These are phyloP conservation scores for Stipa capillata DNA, from an alignment of 176 grass and related monocot genomes.

Conservation along the genomic window DNA sequence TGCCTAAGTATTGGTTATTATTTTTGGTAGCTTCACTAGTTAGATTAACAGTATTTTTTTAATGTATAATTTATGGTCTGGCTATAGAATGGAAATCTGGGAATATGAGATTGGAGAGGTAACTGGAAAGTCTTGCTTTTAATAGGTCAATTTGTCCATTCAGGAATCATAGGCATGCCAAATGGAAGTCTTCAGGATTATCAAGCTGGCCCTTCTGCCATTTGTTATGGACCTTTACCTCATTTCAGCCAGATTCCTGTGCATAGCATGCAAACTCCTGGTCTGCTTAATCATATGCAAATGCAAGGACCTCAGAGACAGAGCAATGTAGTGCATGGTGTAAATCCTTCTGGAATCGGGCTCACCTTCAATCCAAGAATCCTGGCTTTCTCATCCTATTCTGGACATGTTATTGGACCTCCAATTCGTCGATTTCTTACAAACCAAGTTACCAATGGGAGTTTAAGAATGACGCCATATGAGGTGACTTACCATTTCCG, in stretches of 20 bases:
- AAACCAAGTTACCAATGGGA: slow-evolving; percentile 27
- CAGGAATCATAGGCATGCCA: slow-evolving; percentile 17
- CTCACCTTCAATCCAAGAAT: slow-evolving; percentile 44
- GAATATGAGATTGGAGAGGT: slow-evolving; percentile 18
- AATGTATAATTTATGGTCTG: neutral
- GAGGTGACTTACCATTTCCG: slow-evolving; percentile 36
- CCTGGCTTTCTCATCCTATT: slow-evolving; percentile 16
- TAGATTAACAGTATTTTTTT: neutral
- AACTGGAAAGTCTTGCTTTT: slow-evolving; percentile 15
- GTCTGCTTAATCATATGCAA: slow-evolving; percentile 27
- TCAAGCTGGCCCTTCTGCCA: slow-evolving; percentile 24
- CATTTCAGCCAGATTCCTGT: slow-evolving; percentile 32
- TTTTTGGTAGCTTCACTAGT: slow-evolving; percentile 11
- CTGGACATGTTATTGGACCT: slow-evolving; percentile 30
- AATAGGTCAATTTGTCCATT: slow-evolving; percentile 21
- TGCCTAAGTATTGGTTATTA: neutral
- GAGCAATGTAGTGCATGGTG: slow-evolving; percentile 24
- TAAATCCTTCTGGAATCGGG: slow-evolving; percentile 22
- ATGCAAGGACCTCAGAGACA: slow-evolving; percentile 32
- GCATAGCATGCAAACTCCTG: slow-evolving; percentile 38
- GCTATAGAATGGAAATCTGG: neutral
- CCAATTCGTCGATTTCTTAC: slow-evolving; percentile 4
- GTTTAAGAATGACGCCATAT: slow-evolving; percentile 28
- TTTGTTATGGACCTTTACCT: slow-evolving; percentile 15
- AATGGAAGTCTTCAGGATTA: slow-evolving; percentile 29